Evolutionary conservation across 805 yeast genomes (phyloP), one percentile per base, ranked within the genome.

Genomic region (Metschnikowia continentalis): DNA sequence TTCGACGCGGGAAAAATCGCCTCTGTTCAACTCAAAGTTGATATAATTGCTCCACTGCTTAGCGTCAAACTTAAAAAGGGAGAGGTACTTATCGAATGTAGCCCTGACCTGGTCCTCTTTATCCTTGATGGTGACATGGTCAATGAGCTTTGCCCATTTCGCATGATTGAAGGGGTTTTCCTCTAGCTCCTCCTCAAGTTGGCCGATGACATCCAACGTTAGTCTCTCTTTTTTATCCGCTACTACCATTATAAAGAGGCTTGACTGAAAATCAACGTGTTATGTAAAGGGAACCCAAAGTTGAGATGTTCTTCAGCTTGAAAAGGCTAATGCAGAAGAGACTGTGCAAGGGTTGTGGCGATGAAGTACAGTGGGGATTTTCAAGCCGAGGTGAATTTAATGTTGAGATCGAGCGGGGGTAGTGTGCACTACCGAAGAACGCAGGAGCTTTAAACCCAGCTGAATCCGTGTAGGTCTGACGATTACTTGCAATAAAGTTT

Each of bases 21-120:
- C 85, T 56, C 85, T 73, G 44, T 75, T 77, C 51, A 84, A 65
- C 62, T 84, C 88, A 58, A 78, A 80, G 48, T 81, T 79, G 51
- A 88, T 80, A 66, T 88, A 90, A 38, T 71, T 75, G 33, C 82
- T 74, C 96, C 97, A 92, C n/a, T 83, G 77, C 36, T 65, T 58
- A 19, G 71, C 86, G 57, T 84, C 82, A 49, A 77, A 79, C 26
- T 88, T 89, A 72, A 88, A 91, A 7, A 79, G 72, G 17, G 65
- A 65, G 42, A 91, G 76, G 58, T 86, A 82, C 19, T 78, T 69
- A 48, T 84, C 85, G 64, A 78, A 90, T 0, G 77, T 74, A 6
- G 73, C 69, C 35, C 86, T 69, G 2, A 86, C 82, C 47, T 79
- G 81, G 26, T 81, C 88, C 46, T 75, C 77, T 52, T 81, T 78